These are phyloP conservation scores for Nitzschia sp. DNA, from an alignment of 108 stramenopile species.

Conservation along the genomic window DNA sequence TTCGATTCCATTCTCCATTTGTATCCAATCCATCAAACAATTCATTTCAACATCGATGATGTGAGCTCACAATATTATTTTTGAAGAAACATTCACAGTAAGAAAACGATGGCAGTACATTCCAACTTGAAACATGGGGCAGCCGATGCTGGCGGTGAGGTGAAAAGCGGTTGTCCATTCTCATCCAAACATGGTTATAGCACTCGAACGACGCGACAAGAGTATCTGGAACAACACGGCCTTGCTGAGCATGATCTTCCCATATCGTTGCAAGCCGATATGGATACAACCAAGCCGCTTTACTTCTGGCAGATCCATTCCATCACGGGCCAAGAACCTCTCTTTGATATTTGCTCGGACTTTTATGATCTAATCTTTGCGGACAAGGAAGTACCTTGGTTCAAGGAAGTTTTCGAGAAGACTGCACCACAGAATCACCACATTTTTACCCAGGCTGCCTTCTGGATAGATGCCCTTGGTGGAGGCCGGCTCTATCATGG, in stretches of 20 bases:
- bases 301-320: conserved; percentile 38
- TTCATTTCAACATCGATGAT: too few species aligned
- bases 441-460: conserved; percentile 18
- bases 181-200: not conserved
- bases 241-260: not conserved
- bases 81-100: too few species aligned
- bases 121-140: not conserved
- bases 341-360: conserved; percentile 16
- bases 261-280: not conserved
- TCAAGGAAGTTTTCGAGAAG: conserved; percentile 12
- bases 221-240: not conserved
- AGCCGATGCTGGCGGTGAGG: not conserved
- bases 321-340: conserved; percentile 21
- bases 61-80: too few species aligned
- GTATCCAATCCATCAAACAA: too few species aligned
- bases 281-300: conserved; percentile 13
- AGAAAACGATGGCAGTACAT: not conserved
- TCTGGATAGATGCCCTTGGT: conserved; percentile 29
- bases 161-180: not conserved
- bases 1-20: too few species aligned
- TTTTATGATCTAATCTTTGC: conserved; percentile 27
- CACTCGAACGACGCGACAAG: not conserved
- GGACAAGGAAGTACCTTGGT: conserved; percentile 10
- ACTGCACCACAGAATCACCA: conserved; percentile 19
- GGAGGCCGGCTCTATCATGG: conserved; percentile 30